Conservation (phyloP, 2,329 filamentous ascomycete species). For the Laburnicola sp. region DNA sequence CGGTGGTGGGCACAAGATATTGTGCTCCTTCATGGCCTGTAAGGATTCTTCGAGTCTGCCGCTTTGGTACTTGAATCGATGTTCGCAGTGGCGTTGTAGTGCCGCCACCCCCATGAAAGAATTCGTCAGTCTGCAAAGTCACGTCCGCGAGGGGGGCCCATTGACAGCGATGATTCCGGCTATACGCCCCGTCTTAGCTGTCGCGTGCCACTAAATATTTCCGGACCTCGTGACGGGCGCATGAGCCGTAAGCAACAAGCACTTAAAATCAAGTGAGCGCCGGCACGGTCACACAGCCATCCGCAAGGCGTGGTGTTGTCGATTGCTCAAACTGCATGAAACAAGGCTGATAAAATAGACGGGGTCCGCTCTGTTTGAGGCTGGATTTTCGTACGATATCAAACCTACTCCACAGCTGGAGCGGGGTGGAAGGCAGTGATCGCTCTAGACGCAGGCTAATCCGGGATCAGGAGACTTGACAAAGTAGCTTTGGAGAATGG, state of each 20-base stretch:
- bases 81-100: background rate
- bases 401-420: background rate
- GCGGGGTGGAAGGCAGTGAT: background rate
- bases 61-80: background rate
- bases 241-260: background rate
- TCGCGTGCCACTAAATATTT: background rate
- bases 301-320: background rate
- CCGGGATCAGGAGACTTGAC: too few species aligned
- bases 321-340: background rate
- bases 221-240: background rate
- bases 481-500: background rate
- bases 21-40: too few species aligned
- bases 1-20: too few species aligned
- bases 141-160: background rate
- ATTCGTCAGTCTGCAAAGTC: background rate
- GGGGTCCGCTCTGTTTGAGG: constrained; percentile 12
- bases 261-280: background rate
- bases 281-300: background rate
- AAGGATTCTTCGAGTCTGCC: too few species aligned
- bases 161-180: background rate
- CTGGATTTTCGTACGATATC: background rate
- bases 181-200: background rate
- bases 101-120: background rate
- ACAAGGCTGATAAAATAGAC: background rate
- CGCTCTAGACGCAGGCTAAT: too few species aligned